Percentiles rank a stretch among this genome's conserved stretches.
Evolutionary conservation across 768 basidiomycete genomes (phyloP).

Genomic region (Kondoa subrosea): DNA sequence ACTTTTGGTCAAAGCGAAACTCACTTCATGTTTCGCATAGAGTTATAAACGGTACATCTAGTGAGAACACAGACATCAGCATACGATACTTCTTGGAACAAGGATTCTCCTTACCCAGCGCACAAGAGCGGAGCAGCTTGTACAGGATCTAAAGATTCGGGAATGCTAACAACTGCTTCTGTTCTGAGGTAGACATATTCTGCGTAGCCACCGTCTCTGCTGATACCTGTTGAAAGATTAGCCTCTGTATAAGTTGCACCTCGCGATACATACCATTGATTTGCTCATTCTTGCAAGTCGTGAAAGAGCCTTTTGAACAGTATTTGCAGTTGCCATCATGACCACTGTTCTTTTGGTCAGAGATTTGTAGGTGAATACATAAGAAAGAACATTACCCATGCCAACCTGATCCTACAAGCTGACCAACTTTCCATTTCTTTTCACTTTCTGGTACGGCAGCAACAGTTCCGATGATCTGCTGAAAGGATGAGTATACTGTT

Average conservation of each 20-base stretch:
- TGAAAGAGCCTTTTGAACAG: constrained; percentile 16
- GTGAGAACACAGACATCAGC: too few species aligned
- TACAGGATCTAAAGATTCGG: constrained; percentile 18
- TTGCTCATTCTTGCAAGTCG: constrained; percentile 22
- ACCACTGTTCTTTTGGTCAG: neutral
- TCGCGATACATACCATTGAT: constrained; percentile 25
- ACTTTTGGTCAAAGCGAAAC: neutral
- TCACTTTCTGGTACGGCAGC: neutral
- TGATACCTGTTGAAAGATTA: too few species aligned
- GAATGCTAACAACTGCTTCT: constrained; percentile 19
- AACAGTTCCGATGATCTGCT: neutral
- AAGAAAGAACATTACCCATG: constrained; percentile 11
- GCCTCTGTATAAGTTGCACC: too few species aligned
- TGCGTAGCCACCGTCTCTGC: constrained; percentile 21
- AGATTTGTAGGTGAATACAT: neutral
- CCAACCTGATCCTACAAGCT: constrained; percentile 18
- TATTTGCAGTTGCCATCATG: constrained; percentile 4
- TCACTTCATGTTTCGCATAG: constrained; percentile 29
- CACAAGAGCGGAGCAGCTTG: constrained; percentile 28
- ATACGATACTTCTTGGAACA: too few species aligned
- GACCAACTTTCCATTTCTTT: constrained; percentile 8
- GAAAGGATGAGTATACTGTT: too few species aligned
- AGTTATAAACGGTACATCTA: constrained; percentile 35
- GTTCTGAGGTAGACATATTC: constrained; percentile 28
- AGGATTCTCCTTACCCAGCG: too few species aligned